These are phyloP conservation scores for Pseudocercospora crystallina DNA, from an alignment of 2,329 filamentous ascomycete genomes.

Conservation along the genomic window DNA sequence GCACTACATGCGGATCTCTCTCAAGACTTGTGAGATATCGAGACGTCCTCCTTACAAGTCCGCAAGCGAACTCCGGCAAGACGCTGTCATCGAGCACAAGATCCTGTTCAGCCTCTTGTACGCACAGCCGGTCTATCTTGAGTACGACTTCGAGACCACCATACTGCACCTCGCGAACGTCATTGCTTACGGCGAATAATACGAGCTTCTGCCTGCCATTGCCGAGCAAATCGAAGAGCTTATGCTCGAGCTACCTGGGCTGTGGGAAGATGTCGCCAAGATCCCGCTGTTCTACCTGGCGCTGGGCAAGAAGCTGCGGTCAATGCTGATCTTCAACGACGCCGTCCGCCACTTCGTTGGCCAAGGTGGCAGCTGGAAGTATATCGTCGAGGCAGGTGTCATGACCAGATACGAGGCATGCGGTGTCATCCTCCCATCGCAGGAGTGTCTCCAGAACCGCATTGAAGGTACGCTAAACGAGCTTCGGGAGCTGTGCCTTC, in stretches of 20 bases:
- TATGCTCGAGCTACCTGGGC: background rate
- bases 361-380: background rate
- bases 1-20: too few relatives aligned
- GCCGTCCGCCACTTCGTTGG: constrained; percentile 1
- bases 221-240: background rate
- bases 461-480: too few relatives aligned
- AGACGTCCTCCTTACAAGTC: too few relatives aligned
- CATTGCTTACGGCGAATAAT: background rate
- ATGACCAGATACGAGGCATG: background rate
- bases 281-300: background rate
- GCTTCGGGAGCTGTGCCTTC: background rate
- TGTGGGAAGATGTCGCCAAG: background rate
- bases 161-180: background rate
- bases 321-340: background rate
- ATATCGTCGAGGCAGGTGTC: background rate
- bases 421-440: background rate
- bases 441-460: background rate
- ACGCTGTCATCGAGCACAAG: background rate
- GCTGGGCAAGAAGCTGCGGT: background rate
- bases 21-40: too few relatives aligned
- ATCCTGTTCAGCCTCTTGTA: background rate
- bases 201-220: background rate
- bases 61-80: too few relatives aligned
- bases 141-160: background rate
- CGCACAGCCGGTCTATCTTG: background rate